Percentiles rank a stretch among this genome's conserved stretches.
phyloP scores from a whole-genome alignment of 2,329 filamentous ascomycete genomes.

The Hypoxylon sp. region DNA sequence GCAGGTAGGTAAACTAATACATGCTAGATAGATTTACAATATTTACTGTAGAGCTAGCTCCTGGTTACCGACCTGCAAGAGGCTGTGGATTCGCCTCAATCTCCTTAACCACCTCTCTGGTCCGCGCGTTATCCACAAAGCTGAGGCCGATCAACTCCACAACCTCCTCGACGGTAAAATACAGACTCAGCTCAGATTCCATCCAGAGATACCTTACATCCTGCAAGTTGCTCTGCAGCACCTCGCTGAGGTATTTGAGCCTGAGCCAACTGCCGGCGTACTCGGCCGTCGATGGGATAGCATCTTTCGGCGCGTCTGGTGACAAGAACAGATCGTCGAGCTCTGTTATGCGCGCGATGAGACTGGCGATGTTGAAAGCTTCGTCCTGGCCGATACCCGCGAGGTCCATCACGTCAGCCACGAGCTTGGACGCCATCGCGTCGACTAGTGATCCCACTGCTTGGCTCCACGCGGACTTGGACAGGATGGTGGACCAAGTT shows the following conservation, averaged over 20 bases:
- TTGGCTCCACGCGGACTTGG: constrained; percentile 69
- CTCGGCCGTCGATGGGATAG: constrained; percentile 65
- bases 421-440: constrained; percentile 65
- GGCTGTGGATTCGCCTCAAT: constrained; percentile 63
- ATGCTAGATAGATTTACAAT: background rate
- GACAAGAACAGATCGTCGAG: constrained; percentile 69
- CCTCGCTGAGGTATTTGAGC: constrained; percentile 70
- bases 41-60: background rate
- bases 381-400: constrained; percentile 69
- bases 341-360: constrained; percentile 65
- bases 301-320: constrained; percentile 45
- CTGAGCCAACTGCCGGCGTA: constrained; percentile 70
- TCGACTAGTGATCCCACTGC: constrained; percentile 69
- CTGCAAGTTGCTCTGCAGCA: constrained; percentile 71
- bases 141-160: constrained; percentile 69
- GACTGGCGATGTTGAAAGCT: constrained; percentile 66
- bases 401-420: constrained; percentile 69
- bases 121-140: constrained; percentile 69
- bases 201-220: constrained; percentile 71
- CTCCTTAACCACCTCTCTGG: constrained; percentile 65
- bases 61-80: constrained; percentile 15
- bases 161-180: constrained; percentile 68
- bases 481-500: constrained; percentile 66
- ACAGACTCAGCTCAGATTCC: constrained; percentile 71
- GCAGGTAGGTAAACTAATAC: background rate